Conservation (phyloP, 148 eudicot species). For the Silene conica region DNA sequence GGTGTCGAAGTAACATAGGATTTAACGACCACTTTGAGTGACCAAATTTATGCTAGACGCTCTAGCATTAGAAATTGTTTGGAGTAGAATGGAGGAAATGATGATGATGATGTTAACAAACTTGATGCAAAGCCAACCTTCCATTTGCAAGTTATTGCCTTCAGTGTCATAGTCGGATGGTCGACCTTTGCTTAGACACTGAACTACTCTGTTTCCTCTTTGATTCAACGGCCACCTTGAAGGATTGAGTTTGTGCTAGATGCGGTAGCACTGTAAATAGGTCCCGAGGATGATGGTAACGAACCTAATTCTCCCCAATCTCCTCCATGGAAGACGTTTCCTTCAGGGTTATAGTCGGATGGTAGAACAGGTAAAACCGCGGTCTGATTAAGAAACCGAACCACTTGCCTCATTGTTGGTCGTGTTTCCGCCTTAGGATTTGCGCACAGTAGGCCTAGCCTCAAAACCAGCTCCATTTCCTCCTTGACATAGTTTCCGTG, state of each 20-base stretch:
- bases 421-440: conserved; percentile 28
- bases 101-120: background rate
- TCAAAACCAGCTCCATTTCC: conserved; percentile 36
- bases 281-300: conserved; percentile 10
- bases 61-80: background rate
- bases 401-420: conserved; percentile 40
- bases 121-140: background rate
- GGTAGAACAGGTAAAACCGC: conserved; percentile 23
- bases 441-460: conserved; percentile 35
- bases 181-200: too few species aligned
- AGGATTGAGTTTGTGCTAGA: conserved; percentile 7
- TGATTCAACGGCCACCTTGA: conserved; percentile 19
- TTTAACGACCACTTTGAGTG: conserved; percentile 14
- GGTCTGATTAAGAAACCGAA: conserved; percentile 23
- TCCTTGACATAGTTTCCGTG: conserved; percentile 16
- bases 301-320: conserved; percentile 24
- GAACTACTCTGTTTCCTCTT: too few species aligned
- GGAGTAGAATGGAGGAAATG: conserved; percentile 3
- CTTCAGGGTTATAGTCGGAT: conserved; percentile 22
- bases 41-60: conserved; percentile 7
- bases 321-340: conserved; percentile 15
- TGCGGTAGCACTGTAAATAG: background rate
- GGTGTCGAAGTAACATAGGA: background rate
- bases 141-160: background rate
- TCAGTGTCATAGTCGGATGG: conserved; percentile 20